Conservation (phyloP, 257 asterid species). For the Nicotiana tomentosiformis region DNA sequence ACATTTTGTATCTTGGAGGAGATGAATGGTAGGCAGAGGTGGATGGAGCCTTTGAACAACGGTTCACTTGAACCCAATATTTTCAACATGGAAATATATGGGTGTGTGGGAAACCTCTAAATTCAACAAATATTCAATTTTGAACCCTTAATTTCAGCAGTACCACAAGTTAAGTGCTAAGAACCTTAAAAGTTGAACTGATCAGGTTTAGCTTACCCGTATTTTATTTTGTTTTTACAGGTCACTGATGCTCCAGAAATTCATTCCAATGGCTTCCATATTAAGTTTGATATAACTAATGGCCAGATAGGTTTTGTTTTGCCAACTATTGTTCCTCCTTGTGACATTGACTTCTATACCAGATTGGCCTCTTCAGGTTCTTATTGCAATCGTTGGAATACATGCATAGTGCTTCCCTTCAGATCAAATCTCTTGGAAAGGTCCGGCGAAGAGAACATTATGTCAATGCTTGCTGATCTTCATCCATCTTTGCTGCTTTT, state of each 20-base stretch:
- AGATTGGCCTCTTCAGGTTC: constrained; percentile 49
- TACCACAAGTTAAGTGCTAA: too few species aligned
- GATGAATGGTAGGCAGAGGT: too few species aligned
- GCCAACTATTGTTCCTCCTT: constrained; percentile 79
- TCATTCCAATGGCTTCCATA: constrained; percentile 89
- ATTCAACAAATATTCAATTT: too few species aligned
- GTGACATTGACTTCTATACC: constrained; percentile 57
- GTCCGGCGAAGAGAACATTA: constrained; percentile 45
- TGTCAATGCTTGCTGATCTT: constrained; percentile 86
- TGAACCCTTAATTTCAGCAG: too few species aligned
- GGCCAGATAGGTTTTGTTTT: constrained; percentile 98
- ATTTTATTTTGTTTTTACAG: constrained; percentile 27
- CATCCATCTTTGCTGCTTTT: constrained; percentile 87
- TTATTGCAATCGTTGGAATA: constrained; percentile 55
- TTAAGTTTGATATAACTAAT: constrained; percentile 75
- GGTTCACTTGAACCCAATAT: too few species aligned
- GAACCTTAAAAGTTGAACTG: too few species aligned
- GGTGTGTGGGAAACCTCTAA: too few species aligned
- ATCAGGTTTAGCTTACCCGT: too few species aligned
- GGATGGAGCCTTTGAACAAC: too few species aligned
- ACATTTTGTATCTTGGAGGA: too few species aligned
- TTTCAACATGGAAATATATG: too few species aligned
- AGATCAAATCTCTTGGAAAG: constrained; percentile 48
- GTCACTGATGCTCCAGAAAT: constrained; percentile 94
- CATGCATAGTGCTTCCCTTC: constrained; percentile 93